Conservation (phyloP, 768 basidiomycete genomes). For the Calocera viscosa region DNA sequence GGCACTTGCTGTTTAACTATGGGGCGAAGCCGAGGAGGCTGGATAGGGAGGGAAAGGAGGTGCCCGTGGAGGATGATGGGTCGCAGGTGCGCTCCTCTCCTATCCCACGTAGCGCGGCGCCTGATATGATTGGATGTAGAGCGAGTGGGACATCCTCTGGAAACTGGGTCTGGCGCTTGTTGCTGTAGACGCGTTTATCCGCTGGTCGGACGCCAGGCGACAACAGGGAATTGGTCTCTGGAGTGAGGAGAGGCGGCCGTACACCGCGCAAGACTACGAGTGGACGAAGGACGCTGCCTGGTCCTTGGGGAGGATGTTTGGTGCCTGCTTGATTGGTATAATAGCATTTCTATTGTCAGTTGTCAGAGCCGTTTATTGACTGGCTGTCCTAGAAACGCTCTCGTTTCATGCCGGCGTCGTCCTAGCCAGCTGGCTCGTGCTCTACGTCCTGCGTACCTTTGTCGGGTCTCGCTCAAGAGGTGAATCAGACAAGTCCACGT, state of each 20-base stretch:
- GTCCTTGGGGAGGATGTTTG: conserved; percentile 45
- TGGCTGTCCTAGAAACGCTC: conserved; percentile 46
- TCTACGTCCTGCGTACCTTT: conserved; percentile 33
- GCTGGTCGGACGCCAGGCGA: background rate
- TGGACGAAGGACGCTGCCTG: conserved; percentile 43
- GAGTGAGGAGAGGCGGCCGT: background rate
- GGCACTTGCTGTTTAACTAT: conserved; percentile 71
- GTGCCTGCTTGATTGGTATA: conserved; percentile 57
- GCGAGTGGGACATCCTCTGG: background rate
- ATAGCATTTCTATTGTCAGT: too few relatives aligned
- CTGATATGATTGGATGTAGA: background rate
- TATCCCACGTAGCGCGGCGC: background rate
- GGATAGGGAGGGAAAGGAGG: background rate
- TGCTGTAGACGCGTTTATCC: background rate
- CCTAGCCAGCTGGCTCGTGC: conserved; percentile 41
- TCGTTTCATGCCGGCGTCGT: conserved; percentile 62
- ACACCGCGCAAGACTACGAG: conserved; percentile 46
- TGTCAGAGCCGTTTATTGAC: too few relatives aligned
- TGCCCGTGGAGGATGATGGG: background rate
- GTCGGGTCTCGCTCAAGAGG: conserved; percentile 7
- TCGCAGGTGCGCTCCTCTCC: background rate
- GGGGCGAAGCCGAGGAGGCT: conserved; percentile 48
- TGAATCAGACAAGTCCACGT: background rate
- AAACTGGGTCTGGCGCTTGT: background rate
- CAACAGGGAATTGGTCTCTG: background rate